A percentile compares a stretch with the other conserved stretches of the same genome.
Evolutionary conservation across 257 asterid genomes (phyloP).

Genomic region (Solanum ossicruentum): DNA sequence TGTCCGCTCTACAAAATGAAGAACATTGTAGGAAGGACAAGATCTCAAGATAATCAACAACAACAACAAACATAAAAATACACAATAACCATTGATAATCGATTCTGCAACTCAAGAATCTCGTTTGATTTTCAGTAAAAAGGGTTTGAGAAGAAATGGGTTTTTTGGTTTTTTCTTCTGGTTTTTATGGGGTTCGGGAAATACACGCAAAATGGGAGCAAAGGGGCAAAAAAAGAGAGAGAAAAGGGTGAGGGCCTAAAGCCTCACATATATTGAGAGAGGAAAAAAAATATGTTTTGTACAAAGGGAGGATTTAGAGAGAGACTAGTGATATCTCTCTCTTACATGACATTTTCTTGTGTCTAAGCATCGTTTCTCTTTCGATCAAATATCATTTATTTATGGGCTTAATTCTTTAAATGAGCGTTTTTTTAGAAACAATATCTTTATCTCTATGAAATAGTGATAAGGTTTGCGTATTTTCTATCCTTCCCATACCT

Average conservation of each 20-base stretch:
- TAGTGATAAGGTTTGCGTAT: no score
- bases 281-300: neutral
- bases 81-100: neutral
- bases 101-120: neutral
- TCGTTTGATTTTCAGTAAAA: neutral
- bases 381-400: no score
- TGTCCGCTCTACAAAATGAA: slow-evolving; percentile 13
- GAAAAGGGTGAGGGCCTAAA: neutral
- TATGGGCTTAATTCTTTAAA: no score
- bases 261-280: neutral
- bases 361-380: neutral
- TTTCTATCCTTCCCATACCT: rapidly evolving
- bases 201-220: slow-evolving; percentile 2
- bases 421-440: no score
- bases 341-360: neutral
- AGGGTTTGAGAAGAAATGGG: neutral
- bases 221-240: neutral
- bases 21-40: slow-evolving; percentile 6
- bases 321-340: neutral
- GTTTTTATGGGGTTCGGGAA: neutral
- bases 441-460: no score
- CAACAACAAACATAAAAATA: neutral
- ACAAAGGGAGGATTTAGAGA: neutral
- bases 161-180: neutral
- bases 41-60: neutral